Evolutionary conservation across 1,284 basidiomycete species (phyloP), one percentile per base, ranked within the genome.

Genomic region (Sanguinoderma infundibulare): DNA sequence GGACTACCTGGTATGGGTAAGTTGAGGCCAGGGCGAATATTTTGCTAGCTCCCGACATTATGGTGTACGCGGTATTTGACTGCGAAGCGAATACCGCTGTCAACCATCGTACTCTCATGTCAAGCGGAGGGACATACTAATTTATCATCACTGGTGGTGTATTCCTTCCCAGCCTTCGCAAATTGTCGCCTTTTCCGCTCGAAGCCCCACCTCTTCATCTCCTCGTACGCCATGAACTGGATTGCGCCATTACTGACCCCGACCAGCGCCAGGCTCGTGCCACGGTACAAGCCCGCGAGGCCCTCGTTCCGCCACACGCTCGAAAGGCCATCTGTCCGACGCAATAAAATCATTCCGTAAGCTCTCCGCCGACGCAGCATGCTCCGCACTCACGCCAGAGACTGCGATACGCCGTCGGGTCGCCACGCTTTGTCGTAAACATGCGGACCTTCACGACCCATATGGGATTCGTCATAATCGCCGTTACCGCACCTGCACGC

Each of bases 391-490:
- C 67, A 95, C 95, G 81, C 83, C 87, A 89, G 56, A 96, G 79
- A 4, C 90, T 87, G n/a, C 85, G 83, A 75, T 97, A 96, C 1
- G 92, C 86, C 6, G 75, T 77, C 34, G 90, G 84, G 60, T 88
- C 85, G 59, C 85, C 82, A 26, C 83, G 75, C 5, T 78, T 80
- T 0, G 94, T 94, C 1, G 96, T 96, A 72, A 98, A 99, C 89
- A 99, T 97, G 62, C 97, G 87, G 7, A 98, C 97, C 79, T 98
- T 95, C 63, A 99, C 92, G 12, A 99, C 94, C 97, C 97, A 99
- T 69, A 99, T 89, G 0, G 98, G 98, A 76, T 99, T 99, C 8
- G 98, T 99, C 75, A 98, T 85, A 64, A 98, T 82, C 0, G 97
- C 96, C 2, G 96, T 98, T 34, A 91, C 88, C 7, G 96, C 93